A percentile compares a stretch with the other conserved stretches of the same genome.
These are phyloP conservation scores for Fabrea salina DNA, from an alignment of 169 alveolate species.

Conservation along the genomic window DNA sequence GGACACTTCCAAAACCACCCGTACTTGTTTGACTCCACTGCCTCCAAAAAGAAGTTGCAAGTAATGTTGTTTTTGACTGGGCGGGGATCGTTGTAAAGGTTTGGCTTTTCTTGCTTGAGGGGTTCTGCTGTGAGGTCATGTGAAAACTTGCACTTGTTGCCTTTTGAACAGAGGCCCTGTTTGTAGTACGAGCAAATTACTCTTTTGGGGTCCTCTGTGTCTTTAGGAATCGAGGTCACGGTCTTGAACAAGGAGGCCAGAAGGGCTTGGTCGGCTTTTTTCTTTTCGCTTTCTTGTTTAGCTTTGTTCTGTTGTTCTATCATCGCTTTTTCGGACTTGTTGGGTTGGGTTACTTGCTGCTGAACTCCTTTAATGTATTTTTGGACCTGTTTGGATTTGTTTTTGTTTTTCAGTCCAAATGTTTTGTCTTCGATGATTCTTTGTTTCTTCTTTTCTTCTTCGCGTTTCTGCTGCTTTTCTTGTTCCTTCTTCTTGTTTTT, in stretches of 20 bases:
- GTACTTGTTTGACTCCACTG: constrained; percentile 93
- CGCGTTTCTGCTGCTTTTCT: constrained; percentile 86
- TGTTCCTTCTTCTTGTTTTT: constrained; percentile 72
- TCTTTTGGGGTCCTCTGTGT: constrained; percentile 65
- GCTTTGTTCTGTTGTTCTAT: constrained; percentile 70
- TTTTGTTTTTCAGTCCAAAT: constrained; percentile 97
- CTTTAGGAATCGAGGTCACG: constrained; percentile 56
- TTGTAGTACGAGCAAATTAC: constrained; percentile 75
- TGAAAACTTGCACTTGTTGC: constrained; percentile 76
- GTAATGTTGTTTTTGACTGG: constrained; percentile 87
- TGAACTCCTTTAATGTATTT: constrained; percentile 88
- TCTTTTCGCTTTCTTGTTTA: constrained; percentile 92
- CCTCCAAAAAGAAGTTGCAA: constrained; percentile 94
- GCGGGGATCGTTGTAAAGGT: constrained; percentile 35
- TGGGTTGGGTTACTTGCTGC: constrained; percentile 74
- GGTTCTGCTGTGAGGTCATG: constrained; percentile 75
- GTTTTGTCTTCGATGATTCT: constrained; percentile 98
- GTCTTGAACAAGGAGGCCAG: constrained; percentile 89
- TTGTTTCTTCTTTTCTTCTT: constrained; percentile 94
- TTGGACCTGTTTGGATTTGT: constrained; percentile 95
- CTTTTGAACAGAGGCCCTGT: constrained; percentile 75
- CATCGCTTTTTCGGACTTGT: constrained; percentile 68
- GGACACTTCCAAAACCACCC: constrained; percentile 99
- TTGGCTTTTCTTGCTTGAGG: constrained; percentile 44
- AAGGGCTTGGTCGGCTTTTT: constrained; percentile 90